A percentile compares a stretch with the other conserved stretches of the same genome.
phyloP scores from a whole-genome alignment of 257 asterid species.

The Jasminum sambac region DNA sequence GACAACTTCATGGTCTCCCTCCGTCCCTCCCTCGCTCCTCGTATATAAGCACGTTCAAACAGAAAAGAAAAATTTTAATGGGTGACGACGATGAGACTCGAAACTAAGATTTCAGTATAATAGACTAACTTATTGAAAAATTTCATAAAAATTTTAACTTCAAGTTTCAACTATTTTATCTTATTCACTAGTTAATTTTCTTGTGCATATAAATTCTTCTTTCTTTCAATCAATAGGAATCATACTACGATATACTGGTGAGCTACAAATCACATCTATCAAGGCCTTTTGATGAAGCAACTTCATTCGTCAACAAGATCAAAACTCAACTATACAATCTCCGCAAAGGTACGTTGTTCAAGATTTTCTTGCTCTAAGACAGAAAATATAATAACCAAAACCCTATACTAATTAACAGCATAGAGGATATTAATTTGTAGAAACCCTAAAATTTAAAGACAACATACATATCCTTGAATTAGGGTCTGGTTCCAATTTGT shows the following conservation, averaged over 20 bases:
- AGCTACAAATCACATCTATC: conserved; percentile 76
- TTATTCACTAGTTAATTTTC: background rate
- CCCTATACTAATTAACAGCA: background rate
- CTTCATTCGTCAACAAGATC: conserved; percentile 69
- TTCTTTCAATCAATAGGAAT: conserved; percentile 44
- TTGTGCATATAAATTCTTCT: background rate
- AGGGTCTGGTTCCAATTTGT: conserved; percentile 3
- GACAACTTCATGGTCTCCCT: conserved; percentile 67
- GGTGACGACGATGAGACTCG: background rate
- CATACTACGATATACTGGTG: conserved; percentile 61
- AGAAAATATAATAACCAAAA: background rate
- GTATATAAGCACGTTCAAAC: background rate
- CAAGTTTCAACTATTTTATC: no score
- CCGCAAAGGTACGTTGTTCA: conserved; percentile 47
- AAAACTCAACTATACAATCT: conserved; percentile 63
- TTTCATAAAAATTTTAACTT: no score
- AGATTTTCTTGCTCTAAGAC: background rate
- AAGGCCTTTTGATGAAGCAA: conserved; percentile 83
- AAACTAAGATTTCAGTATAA: no score
- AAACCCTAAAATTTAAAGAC: conserved; percentile 38
- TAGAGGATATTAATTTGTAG: background rate
- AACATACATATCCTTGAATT: background rate
- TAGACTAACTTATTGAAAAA: no score
- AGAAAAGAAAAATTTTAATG: background rate
- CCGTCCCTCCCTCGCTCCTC: conserved; percentile 15